Conservation (phyloP, 2,329 filamentous ascomycete species). For the Ophiocordyceps camponoti-leonardi region DNA sequence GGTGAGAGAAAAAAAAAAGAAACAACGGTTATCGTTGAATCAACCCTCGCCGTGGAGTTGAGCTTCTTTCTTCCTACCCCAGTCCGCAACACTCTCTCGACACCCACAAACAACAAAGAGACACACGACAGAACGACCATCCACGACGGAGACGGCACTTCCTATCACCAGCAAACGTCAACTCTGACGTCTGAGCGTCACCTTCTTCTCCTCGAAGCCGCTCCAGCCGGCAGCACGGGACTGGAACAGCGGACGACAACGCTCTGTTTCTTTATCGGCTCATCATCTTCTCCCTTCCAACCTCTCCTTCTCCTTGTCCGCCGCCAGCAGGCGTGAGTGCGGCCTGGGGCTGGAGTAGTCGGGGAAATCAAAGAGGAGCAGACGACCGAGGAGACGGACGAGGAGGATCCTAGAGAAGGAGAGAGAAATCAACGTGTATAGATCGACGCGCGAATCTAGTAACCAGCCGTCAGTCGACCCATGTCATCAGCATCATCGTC, state of each 20-base stretch:
- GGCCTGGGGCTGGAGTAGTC: constrained; percentile 4
- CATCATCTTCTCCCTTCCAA: background rate
- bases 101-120: background rate
- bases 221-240: background rate
- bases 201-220: background rate
- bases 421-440: background rate
- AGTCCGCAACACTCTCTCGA: background rate
- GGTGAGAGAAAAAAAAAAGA: background rate
- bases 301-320: background rate
- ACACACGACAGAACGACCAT: background rate
- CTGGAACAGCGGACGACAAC: background rate
- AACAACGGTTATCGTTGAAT: background rate
- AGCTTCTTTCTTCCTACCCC: background rate
- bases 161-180: background rate
- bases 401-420: background rate
- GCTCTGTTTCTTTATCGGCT: background rate
- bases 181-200: background rate
- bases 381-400: background rate
- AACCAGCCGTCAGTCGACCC: background rate
- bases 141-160: background rate
- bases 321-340: background rate
- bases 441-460: background rate
- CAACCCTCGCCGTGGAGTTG: background rate
- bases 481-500: background rate
- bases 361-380: background rate